Percentiles rank a stretch among this genome's conserved stretches.
Conservation (phyloP, 352 stramenopile genomes). For the Phytophthora crassamura region DNA sequence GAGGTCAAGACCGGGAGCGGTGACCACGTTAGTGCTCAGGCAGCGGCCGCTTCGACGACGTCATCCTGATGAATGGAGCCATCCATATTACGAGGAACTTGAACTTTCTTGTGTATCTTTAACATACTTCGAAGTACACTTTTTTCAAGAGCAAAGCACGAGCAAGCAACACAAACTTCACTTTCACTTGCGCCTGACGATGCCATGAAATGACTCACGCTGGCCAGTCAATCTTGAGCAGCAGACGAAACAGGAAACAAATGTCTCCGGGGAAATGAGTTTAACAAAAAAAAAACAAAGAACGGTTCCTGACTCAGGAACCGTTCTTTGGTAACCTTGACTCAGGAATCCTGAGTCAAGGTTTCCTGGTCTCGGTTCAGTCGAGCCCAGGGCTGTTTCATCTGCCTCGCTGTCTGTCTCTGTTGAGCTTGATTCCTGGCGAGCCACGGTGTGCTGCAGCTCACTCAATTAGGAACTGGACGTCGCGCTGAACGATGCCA, state of each 20-base stretch:
- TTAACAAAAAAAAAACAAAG: conserved; percentile 12
- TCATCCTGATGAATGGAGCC: conserved; percentile 21
- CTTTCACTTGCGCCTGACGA: neutral
- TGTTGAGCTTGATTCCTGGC: conserved; percentile 5
- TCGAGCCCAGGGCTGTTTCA: conserved; percentile 12
- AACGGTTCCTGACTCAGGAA: neutral
- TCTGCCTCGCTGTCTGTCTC: neutral
- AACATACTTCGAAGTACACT: too few species aligned
- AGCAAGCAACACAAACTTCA: conserved; percentile 5
- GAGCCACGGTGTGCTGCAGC: conserved; percentile 8
- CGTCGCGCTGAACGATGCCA: conserved; percentile 12
- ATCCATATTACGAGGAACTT: conserved; percentile 3
- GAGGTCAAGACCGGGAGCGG: conserved; percentile 24
- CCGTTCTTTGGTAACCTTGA: too few species aligned
- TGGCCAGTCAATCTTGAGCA: conserved; percentile 31
- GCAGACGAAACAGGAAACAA: conserved; percentile 19
- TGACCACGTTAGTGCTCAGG: conserved; percentile 11
- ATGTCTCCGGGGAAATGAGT: conserved; percentile 21
- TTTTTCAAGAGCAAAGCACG: neutral
- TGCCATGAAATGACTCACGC: neutral
- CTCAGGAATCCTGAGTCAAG: neutral
- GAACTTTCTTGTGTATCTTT: too few species aligned
- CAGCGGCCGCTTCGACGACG: conserved; percentile 6
- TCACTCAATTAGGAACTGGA: conserved; percentile 1
- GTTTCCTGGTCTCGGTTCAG: conserved; percentile 5